A percentile compares a stretch with the other conserved stretches of the same genome.
Conservation (phyloP, 1,139 yeast genomes). For the Candida pseudoviswanathii region DNA sequence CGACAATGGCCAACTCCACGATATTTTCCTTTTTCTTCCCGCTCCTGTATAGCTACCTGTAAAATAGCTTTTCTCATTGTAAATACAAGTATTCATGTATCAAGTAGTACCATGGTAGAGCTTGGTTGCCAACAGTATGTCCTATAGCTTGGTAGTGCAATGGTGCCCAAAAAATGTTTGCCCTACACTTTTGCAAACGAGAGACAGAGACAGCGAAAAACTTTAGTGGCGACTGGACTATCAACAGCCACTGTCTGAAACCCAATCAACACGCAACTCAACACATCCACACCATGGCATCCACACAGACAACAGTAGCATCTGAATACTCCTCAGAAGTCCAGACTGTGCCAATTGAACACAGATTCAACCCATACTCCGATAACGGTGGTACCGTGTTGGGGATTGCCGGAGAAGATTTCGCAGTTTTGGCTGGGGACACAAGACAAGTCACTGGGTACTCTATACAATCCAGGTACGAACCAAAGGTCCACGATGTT, state of each 20-base stretch:
- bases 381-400: constrained; percentile 97
- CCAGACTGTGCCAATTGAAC: constrained; percentile 75
- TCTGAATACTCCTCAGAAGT: constrained; percentile 61
- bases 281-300: constrained; percentile 7
- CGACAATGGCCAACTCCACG: too few relatives aligned
- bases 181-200: neutral
- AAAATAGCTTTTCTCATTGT: neutral
- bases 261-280: neutral
- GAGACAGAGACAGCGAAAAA: neutral
- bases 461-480: constrained; percentile 89
- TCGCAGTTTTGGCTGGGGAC: constrained; percentile 96
- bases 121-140: neutral
- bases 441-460: constrained; percentile 96
- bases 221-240: constrained; percentile 8
- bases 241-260: neutral
- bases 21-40: neutral
- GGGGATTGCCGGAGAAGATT: constrained; percentile 97
- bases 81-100: neutral
- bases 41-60: neutral
- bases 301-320: constrained; percentile 46
- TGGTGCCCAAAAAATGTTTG: neutral
- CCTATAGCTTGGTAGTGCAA: neutral
- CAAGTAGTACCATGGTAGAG: neutral
- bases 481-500: constrained; percentile 85
- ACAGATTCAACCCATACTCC: constrained; percentile 91